A percentile compares a stretch with the other conserved stretches of the same genome.
These are phyloP conservation scores for Gracilariopsis chorda DNA, from an alignment of 23 red algal genomes.

Conservation along the genomic window DNA sequence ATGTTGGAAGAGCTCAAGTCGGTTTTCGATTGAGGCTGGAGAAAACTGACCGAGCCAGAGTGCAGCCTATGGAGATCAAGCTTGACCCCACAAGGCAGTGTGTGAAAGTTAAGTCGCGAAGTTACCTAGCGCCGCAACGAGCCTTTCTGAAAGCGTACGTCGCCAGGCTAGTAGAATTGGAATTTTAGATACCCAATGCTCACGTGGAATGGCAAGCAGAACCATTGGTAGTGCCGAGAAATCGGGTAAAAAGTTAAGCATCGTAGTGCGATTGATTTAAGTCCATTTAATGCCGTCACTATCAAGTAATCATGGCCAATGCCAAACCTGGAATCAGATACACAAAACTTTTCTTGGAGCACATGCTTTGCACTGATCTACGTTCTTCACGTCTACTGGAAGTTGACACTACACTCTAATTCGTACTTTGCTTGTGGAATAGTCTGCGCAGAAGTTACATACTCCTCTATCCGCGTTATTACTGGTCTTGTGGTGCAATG, in stretches of 20 bases:
- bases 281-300: background rate
- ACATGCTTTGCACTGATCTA: background rate
- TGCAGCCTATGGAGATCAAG: background rate
- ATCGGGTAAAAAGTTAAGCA: background rate
- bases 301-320: background rate
- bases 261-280: background rate
- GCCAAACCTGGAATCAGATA: background rate
- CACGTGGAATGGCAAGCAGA: background rate
- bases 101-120: background rate
- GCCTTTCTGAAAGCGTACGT: background rate
- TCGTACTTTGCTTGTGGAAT: background rate
- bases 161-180: background rate
- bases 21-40: background rate
- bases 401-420: background rate
- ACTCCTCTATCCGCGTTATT: background rate
- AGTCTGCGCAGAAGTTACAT: background rate
- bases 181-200: background rate
- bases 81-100: background rate
- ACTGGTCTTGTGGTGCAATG: no score
- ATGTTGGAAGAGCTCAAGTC: background rate
- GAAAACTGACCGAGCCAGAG: background rate
- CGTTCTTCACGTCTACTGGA: background rate
- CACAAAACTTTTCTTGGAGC: background rate
- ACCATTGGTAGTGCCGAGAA: background rate
- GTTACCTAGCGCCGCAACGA: background rate